A percentile compares a stretch with the other conserved stretches of the same genome.
These are phyloP conservation scores for Barnettozyma californica DNA, from an alignment of 805 yeast genomes.

Conservation along the genomic window DNA sequence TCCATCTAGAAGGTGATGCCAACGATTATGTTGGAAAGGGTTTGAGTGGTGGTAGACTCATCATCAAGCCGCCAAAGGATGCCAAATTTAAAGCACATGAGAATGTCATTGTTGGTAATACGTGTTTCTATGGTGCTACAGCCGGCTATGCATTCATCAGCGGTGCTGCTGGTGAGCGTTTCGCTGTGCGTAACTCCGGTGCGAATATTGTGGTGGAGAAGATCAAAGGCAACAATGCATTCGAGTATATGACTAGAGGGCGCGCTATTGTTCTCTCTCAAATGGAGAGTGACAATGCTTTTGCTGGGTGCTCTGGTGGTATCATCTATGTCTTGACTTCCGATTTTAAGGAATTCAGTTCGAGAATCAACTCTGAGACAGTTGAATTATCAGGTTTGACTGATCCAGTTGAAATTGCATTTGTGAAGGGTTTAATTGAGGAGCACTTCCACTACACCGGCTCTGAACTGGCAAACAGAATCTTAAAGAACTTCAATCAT, in stretches of 20 bases:
- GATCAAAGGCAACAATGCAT: conserved; percentile 92
- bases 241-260: conserved; percentile 99
- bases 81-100: conserved; percentile 90
- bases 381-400: conserved; percentile 72
- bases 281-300: conserved; percentile 82
- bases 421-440: conserved; percentile 86
- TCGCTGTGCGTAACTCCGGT: conserved; percentile 97
- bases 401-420: conserved; percentile 91
- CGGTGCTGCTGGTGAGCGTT: conserved; percentile 98
- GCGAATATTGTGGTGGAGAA: conserved; percentile 97
- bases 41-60: conserved; percentile 88
- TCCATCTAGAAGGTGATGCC: conserved; percentile 95
- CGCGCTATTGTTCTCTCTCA: conserved; percentile 88
- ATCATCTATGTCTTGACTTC: conserved; percentile 93
- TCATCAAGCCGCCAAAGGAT: conserved; percentile 85
- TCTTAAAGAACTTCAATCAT: conserved; percentile 83
- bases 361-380: conserved; percentile 73
- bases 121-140: conserved; percentile 97
- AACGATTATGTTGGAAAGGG: conserved; percentile 98
- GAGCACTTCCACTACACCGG: conserved; percentile 94
- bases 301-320: conserved; percentile 99
- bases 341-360: conserved; percentile 79
- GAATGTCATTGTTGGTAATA: conserved; percentile 94
- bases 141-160: conserved; percentile 90
- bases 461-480: conserved; percentile 81